Conservation (phyloP, 495 filamentous ascomycete species). For the Aspergillus baeticus region DNA sequence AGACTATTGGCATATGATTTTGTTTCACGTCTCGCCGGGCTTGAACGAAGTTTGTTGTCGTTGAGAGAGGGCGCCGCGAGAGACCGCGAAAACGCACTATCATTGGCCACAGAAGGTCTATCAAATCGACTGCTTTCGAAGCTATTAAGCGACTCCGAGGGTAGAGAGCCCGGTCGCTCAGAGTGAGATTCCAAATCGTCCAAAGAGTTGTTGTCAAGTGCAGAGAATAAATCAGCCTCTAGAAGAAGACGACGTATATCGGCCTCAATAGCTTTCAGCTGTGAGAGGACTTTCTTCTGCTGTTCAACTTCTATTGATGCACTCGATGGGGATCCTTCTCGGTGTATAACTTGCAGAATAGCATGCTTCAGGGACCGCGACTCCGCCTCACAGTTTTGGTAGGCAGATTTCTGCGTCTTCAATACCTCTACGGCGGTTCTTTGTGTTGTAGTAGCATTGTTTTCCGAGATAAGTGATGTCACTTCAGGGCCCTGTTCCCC, state of each 20-base stretch:
- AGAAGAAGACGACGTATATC: constrained; percentile 33
- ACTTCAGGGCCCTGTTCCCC: constrained; percentile 34
- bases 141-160: not conserved
- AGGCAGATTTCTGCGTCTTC: constrained; percentile 25
- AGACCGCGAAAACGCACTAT: not conserved
- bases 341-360: constrained; percentile 33
- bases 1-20: not conserved
- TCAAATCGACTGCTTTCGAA: not conserved
- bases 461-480: constrained; percentile 29
- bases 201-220: constrained; percentile 9
- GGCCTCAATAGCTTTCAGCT: constrained; percentile 32
- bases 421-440: constrained; percentile 37
- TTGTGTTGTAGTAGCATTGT: constrained; percentile 31
- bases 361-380: constrained; percentile 32
- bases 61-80: not conserved
- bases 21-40: constrained; percentile 10
- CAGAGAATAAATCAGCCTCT: constrained; percentile 19
- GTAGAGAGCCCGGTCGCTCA: not conserved
- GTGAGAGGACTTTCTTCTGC: constrained; percentile 34
- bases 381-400: constrained; percentile 26
- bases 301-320: constrained; percentile 35
- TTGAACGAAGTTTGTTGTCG: not conserved
- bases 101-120: not conserved
- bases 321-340: constrained; percentile 32
- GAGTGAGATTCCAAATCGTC: not conserved